Evolutionary conservation across 1,139 yeast genomes (phyloP), one percentile per base, ranked within the genome.

Genomic region (Yamadazyma friedrichii): DNA sequence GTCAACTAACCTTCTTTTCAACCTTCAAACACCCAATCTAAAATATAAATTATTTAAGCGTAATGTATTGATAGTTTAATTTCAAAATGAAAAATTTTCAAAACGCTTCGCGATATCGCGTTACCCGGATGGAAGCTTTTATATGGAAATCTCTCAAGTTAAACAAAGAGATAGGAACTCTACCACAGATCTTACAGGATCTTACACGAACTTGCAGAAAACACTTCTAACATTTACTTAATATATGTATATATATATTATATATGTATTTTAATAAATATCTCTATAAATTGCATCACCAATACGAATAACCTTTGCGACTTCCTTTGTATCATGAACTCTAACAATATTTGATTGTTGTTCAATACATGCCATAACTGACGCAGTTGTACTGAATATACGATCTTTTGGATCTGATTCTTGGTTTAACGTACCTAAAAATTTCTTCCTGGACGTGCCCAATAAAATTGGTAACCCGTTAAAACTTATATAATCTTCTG

Each of bases 371-470:
- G 95, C 83, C 48, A 86, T 76, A 1, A 86, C 77, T 0, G 89
- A 72, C 0, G 95, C 88, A 10, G 83, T 83, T 0, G 97, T 88
- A 12, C 94, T 93, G 42, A 81, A 64, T 4, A 80, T 80, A 47
- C 98, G 73, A 27, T 84, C 80, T 0, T 62, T 49, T 0, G 96
- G 80, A 2, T 56, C 50, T 2, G 62, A 55, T 40, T 66, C 67
- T 9, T 68, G 63, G 0, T 91, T 83, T 24, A 88, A 64, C 0
- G 78, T 73, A 1, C 96, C 97, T 53, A 93, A 80, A 55, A 93
- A 93, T 54, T 78, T 74, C 70, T 93, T 93, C 49, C 98, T 74
- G 20, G 96, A 86, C 0, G 98, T 85, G 0, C 98, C 98, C 12
- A 91, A 61, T 36, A 93, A 67, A 46, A 88, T 70, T 1, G 96